A percentile compares a stretch with the other conserved stretches of the same genome.
These are phyloP conservation scores for Eleusine indica DNA, from an alignment of 176 grass and related monocot genomes.

Conservation along the genomic window DNA sequence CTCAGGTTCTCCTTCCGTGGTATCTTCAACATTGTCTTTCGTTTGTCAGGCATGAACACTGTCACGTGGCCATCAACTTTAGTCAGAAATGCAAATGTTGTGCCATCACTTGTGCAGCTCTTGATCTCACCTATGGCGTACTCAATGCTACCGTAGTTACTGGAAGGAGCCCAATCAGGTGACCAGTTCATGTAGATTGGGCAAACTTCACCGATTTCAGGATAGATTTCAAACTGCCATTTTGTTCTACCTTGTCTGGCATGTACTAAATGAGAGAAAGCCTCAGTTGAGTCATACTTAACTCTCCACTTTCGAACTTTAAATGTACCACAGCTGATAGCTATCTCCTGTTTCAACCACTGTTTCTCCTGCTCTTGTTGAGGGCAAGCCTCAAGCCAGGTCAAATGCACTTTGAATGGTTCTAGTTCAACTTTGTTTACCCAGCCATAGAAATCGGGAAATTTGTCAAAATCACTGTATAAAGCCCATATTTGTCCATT, in stretches of 20 bases:
- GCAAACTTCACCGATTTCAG: slow-evolving; percentile 64
- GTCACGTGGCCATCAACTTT: slow-evolving; percentile 54
- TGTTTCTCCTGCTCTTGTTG: slow-evolving; percentile 47
- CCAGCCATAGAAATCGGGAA: slow-evolving; percentile 86
- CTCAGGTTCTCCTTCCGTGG: slow-evolving; percentile 44
- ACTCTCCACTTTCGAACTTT: slow-evolving; percentile 43
- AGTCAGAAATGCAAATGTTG: slow-evolving; percentile 44
- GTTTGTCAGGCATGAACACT: slow-evolving; percentile 64
- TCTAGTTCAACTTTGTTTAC: slow-evolving; percentile 64
- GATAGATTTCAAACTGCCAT: slow-evolving; percentile 49
- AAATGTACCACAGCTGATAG: slow-evolving; percentile 76
- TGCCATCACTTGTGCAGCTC: slow-evolving; percentile 40
- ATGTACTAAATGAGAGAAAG: slow-evolving; percentile 74
- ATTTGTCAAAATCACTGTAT: slow-evolving; percentile 70
- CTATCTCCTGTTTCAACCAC: slow-evolving; percentile 56
- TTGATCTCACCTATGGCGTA: slow-evolving; percentile 58
- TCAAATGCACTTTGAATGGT: slow-evolving; percentile 57
- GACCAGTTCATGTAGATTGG: slow-evolving; percentile 77
- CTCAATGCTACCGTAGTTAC: slow-evolving; percentile 44
- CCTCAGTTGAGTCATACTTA: slow-evolving; percentile 37
- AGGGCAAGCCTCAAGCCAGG: slow-evolving; percentile 80
- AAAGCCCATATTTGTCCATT: slow-evolving; percentile 91
- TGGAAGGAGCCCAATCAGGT: slow-evolving; percentile 50
- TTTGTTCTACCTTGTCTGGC: slow-evolving; percentile 6
- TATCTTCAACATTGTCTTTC: slow-evolving; percentile 40